These are phyloP conservation scores for Candida xiaguanensis DNA, from an alignment of 805 yeast species.

Conservation along the genomic window DNA sequence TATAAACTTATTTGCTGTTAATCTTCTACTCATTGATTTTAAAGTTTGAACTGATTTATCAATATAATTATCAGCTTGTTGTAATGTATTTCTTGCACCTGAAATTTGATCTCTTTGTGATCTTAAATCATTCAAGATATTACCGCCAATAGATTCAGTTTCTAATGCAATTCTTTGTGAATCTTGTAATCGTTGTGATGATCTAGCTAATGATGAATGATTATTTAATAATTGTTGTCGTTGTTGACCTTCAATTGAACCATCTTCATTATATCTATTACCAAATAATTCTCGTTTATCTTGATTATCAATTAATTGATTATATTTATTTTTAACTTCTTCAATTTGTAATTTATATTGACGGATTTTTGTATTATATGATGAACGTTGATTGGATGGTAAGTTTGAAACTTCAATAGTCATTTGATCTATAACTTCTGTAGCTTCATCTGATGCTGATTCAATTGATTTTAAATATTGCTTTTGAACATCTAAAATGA, in stretches of 20 bases:
- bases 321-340: constrained; percentile 52
- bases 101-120: constrained; percentile 91
- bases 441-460: constrained; percentile 71
- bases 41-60: constrained; percentile 85
- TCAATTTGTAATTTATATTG: constrained; percentile 61
- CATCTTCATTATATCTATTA: constrained; percentile 36
- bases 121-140: constrained; percentile 80
- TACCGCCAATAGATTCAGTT: constrained; percentile 88
- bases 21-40: constrained; percentile 85
- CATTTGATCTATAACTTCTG: constrained; percentile 82
- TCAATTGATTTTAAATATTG: constrained; percentile 58
- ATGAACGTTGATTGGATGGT: constrained; percentile 69
- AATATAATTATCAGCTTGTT: constrained; percentile 89
- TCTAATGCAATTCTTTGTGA: constrained; percentile 89
- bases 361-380: constrained; percentile 72
- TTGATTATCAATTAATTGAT: constrained; percentile 59
- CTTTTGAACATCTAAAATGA: constrained; percentile 48
- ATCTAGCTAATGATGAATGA: constrained; percentile 75
- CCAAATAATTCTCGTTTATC: constrained; percentile 77
- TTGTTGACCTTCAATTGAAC: constrained; percentile 55
- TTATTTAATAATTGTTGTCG: constrained; percentile 76
- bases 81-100: constrained; percentile 79
- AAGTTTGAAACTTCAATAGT: constrained; percentile 79
- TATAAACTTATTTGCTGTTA: constrained; percentile 86
- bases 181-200: constrained; percentile 79